Conservation (phyloP, 768 basidiomycete genomes). For the Lactifluus hygrophoroides region DNA sequence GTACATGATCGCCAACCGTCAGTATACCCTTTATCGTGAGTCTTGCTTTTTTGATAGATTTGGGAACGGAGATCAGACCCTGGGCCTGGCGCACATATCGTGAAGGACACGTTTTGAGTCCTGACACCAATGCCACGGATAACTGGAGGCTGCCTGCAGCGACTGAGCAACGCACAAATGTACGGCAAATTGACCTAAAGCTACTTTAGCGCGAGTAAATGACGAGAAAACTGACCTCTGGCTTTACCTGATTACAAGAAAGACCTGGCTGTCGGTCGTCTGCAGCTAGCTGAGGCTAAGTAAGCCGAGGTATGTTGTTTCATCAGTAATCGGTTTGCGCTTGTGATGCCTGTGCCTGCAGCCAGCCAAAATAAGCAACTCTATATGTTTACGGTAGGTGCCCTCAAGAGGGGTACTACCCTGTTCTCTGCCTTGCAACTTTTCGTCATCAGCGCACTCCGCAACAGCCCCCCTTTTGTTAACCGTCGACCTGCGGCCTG, state of each 20-base stretch:
- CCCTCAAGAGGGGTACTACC: background rate
- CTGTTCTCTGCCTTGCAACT: background rate
- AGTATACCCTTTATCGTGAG: background rate
- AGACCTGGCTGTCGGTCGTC: background rate
- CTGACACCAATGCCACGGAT: slow-evolving; percentile 4
- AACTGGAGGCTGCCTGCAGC: background rate
- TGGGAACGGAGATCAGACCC: slow-evolving; percentile 10
- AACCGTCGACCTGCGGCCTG: background rate
- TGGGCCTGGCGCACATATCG: slow-evolving; percentile 11
- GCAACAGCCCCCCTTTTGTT: background rate
- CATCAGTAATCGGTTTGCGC: background rate
- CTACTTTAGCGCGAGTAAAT: slow-evolving; percentile 3
- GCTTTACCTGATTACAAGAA: slow-evolving; percentile 1
- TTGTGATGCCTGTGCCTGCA: background rate
- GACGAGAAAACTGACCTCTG: slow-evolving; percentile 14
- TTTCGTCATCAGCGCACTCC: background rate
- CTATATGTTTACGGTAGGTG: background rate
- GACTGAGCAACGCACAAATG: slow-evolving; percentile 3
- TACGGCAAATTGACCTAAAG: slow-evolving; percentile 17
- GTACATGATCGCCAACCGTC: slow-evolving; percentile 1
- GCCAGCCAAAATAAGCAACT: slow-evolving; percentile 10
- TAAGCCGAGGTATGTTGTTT: slow-evolving; percentile 5
- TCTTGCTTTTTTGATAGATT: slow-evolving; percentile 2
- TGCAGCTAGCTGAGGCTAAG: background rate
- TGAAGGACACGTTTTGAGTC: slow-evolving; percentile 1